phyloP scores from a whole-genome alignment of 345 rosid genomes.

The Passiflora organensis region DNA sequence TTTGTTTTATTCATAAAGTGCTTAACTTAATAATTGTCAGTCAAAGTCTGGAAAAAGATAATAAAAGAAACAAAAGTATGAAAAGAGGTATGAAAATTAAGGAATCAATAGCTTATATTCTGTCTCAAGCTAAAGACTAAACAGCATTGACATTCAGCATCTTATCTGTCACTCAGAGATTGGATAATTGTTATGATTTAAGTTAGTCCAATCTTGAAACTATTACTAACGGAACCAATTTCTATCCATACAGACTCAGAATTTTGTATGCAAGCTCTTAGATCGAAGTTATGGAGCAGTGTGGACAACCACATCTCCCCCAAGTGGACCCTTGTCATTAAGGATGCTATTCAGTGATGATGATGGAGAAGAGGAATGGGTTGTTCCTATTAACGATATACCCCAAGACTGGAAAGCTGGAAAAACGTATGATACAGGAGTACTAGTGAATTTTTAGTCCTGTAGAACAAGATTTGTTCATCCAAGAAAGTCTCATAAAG shows the following conservation, averaged over 20 bases:
- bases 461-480: not conserved
- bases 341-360: conserved; percentile 57
- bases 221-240: not conserved
- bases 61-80: not conserved
- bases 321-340: conserved; percentile 48
- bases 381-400: conserved; percentile 53
- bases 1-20: too few species aligned
- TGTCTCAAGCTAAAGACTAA: not conserved
- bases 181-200: not conserved
- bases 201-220: not conserved
- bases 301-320: conserved; percentile 55
- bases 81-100: not conserved
- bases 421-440: conserved; percentile 54
- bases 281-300: conserved; percentile 48
- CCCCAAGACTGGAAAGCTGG: conserved; percentile 65
- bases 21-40: too few species aligned
- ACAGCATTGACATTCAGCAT: too few species aligned
- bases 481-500: not conserved
- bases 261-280: conserved; percentile 49
- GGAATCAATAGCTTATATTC: not conserved
- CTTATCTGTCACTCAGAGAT: not conserved
- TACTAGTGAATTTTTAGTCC: conserved; percentile 32
- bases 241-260: conserved; percentile 37
- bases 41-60: not conserved
- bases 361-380: conserved; percentile 58